phyloP scores from a whole-genome alignment of 2,329 filamentous ascomycete genomes.

The Cladosporium velox region DNA sequence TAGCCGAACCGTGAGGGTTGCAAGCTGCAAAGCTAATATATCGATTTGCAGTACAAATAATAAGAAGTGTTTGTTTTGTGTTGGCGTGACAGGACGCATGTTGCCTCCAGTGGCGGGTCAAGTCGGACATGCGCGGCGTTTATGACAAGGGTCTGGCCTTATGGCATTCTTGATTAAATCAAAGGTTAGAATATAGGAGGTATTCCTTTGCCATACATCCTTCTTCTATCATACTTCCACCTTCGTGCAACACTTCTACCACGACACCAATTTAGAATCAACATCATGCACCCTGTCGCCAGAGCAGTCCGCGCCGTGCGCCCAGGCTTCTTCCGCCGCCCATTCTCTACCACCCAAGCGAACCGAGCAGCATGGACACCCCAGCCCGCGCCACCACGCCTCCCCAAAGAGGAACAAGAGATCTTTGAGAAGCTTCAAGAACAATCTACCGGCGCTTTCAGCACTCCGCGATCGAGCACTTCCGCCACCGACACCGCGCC shows the following conservation, averaged over 20 bases:
- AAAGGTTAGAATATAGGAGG: neutral
- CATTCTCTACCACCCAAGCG: constrained; percentile 39
- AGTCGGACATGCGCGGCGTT: neutral
- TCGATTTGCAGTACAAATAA: neutral
- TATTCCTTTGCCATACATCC: neutral
- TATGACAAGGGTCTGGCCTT: neutral
- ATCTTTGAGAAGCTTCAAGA: constrained; percentile 86
- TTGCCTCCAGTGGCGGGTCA: neutral
- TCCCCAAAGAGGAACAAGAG: constrained; percentile 85
- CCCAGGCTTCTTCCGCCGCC: constrained; percentile 31
- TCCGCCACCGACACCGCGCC: constrained; percentile 40
- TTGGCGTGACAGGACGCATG: neutral
- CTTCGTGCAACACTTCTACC: neutral
- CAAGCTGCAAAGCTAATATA: neutral
- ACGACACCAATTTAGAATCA: neutral
- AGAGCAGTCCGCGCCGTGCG: constrained; percentile 30
- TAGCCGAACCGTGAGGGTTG: too few relatives aligned
- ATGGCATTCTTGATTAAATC: neutral
- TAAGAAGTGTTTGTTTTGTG: neutral
- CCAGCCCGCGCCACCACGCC: constrained; percentile 75
- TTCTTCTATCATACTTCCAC: neutral
- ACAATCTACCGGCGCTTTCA: constrained; percentile 74
- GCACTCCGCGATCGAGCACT: constrained; percentile 56
- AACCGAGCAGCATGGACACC: constrained; percentile 34
- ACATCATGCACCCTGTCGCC: constrained; percentile 28